Base-by-base conservation (phyloP, 1,284 basidiomycete genomes). In the Apiotrichum gracile region DNA sequence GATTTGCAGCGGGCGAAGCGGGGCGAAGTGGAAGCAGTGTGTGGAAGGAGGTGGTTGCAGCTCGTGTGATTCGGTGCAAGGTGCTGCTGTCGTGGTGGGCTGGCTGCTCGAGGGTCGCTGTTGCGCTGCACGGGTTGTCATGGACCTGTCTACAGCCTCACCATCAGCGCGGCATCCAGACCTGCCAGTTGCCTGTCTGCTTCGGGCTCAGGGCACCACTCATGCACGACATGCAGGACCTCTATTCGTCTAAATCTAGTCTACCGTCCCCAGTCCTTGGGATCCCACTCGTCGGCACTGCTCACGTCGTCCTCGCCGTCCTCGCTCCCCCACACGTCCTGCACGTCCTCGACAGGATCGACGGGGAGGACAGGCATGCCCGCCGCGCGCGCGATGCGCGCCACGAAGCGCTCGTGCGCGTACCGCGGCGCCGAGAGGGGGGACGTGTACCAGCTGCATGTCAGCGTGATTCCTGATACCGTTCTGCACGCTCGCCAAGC, bases 371-470 rank as follows among this genome's bases (percentile, higher is more conserved):
- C 51, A 17, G 60, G 53, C 1, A 55, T 55, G 2, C 69, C 70
- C 1, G 65, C 61, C 16, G 51, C 13, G 39, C 62, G 55, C 5
- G 70, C 68, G n/a, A 69, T 58, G 22, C 70, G 54, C 14, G 62
- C 54, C 13, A 63, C 61, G 19, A 70, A 54, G 14, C 65, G 54
- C 37, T 69, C 62, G 26, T 65, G 61, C 1, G 70, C 70, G 47
- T 69, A 64, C 27, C 44, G 49, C 42, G 66, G 58, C 3, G 70
- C 53, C 25, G 64, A 41, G 7, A 70, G 45, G 10, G 65, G 64
- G 3, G 66, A 50, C 3, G 68, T 51, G 48, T 72, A 72, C 69
- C 69, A 72, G 47, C 69, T 68, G 41, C 16, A 9, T 19, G 51
- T 52, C 37, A 59, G 51, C 24, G 8, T 31, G 21, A 24, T 3